phyloP scores from a whole-genome alignment of 78 protist species.

The Parvularia atlantis region DNA sequence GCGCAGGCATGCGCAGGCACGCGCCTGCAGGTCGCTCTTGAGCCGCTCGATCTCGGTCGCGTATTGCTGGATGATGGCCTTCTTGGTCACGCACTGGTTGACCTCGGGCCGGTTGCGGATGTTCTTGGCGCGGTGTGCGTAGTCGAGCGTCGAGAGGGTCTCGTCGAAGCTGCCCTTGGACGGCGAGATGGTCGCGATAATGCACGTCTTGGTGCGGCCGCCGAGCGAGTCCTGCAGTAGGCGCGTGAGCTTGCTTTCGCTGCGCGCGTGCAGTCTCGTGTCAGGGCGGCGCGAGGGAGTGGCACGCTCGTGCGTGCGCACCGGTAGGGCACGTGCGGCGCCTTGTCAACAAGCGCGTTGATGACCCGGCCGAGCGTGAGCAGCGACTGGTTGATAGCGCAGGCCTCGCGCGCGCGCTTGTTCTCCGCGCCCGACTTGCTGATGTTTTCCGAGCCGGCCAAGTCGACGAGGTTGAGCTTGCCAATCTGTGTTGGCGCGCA shows the following conservation, averaged over 20 bases:
- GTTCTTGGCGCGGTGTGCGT: conserved; percentile 73
- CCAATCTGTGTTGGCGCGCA: conserved; percentile 32
- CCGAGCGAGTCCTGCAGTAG: conserved; percentile 91
- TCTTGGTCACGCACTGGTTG: conserved; percentile 69
- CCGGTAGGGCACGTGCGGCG: conserved; percentile 70
- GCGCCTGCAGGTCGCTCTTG: conserved; percentile 35
- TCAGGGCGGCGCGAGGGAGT: not conserved
- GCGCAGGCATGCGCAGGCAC: too few species aligned
- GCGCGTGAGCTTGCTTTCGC: conserved; percentile 76
- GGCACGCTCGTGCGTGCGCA: not conserved
- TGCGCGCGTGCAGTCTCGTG: not conserved
- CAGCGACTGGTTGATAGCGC: conserved; percentile 81
- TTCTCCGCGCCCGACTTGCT: conserved; percentile 62
- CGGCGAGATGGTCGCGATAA: conserved; percentile 89
- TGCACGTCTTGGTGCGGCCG: conserved; percentile 83
- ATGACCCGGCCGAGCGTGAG: conserved; percentile 87
- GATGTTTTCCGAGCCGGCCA: conserved; percentile 89
- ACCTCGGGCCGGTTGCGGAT: conserved; percentile 75
- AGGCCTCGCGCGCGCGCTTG: conserved; percentile 53
- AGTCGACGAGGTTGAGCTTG: conserved; percentile 86
- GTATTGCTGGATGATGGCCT: conserved; percentile 39
- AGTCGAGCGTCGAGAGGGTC: conserved; percentile 73
- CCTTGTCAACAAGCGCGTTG: conserved; percentile 47
- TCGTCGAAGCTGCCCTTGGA: conserved; percentile 50
- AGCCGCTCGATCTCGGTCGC: conserved; percentile 29